Evolutionary conservation across 306 rosid species (phyloP).

Genomic region (Lagenaria siceraria): DNA sequence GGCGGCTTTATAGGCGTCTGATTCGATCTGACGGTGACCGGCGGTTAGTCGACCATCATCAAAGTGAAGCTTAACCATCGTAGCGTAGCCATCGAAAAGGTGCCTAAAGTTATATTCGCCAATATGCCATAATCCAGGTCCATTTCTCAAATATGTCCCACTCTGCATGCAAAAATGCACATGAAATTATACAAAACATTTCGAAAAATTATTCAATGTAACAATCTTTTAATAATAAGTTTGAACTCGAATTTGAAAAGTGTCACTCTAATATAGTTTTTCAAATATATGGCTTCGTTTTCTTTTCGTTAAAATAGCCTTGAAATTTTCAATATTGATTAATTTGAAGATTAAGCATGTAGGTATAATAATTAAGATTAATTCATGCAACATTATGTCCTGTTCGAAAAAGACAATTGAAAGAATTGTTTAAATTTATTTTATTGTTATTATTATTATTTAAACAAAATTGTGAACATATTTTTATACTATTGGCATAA

Average conservation of each 20-base stretch:
- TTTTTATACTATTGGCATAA: background rate
- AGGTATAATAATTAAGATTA: background rate
- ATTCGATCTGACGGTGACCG: constrained; percentile 76
- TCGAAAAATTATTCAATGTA: background rate
- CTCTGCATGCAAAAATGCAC: constrained; percentile 40
- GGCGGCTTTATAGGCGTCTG: constrained; percentile 71
- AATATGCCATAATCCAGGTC: constrained; percentile 86
- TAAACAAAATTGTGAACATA: background rate
- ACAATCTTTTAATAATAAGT: background rate
- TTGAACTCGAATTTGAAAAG: no score
- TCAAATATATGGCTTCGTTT: no score
- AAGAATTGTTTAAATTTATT: background rate
- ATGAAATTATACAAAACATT: background rate
- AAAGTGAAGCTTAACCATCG: constrained; percentile 50
- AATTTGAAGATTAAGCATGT: background rate
- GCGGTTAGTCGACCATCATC: constrained; percentile 38
- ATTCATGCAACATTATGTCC: background rate
- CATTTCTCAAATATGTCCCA: constrained; percentile 88
- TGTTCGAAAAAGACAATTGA: background rate
- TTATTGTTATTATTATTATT: no score
- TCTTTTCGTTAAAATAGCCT: background rate
- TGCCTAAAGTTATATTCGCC: constrained; percentile 82
- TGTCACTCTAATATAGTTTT: no score
- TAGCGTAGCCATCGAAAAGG: constrained; percentile 92
- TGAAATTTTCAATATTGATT: background rate